Evolutionary conservation across 2,329 filamentous ascomycete genomes (phyloP), one percentile per base, ranked within the genome.

Genomic region (Penicillium hesseltinei): DNA sequence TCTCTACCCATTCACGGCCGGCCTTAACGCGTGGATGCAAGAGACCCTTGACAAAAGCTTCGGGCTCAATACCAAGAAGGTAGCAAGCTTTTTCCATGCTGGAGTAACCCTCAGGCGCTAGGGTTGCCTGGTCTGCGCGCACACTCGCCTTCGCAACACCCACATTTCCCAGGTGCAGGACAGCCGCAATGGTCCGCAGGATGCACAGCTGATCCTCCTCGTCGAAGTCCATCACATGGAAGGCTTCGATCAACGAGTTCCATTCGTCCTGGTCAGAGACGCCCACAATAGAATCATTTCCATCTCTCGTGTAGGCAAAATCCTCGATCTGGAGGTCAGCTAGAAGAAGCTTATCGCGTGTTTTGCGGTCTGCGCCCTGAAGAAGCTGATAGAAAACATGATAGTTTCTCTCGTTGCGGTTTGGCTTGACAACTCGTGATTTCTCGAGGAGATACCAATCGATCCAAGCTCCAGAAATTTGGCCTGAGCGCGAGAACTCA

Each of bases 381-480:
- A 99, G 80, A 17, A 99, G 82, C 75, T 99, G 95, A 71, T 99
- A 99, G 74, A 99, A 99, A 55, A 99, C 82, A 73, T 99, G 94
- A 72, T 99, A 99, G 69, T 95, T 99, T 53, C 94, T 87, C 77
- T 99, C 94, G 56, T 91, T 89, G 0, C 84, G 72, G 69, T 95
- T 96, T 60, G 96, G 85, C 42, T 88, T 88, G 21, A 99, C 93
- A 8, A 99, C 94, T 66, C 94, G 86, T n/a, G 94, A 99, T 75
- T 99, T 99, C 71, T 99, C 94, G 15, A 99, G 80, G 0, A 99
- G 82, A 75, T 97, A 99, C 94, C 94, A 99, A 73, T 99, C 92
- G 64, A 99, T 97, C 77, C 92, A 97, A 23, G 94, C 94, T 36
- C 95, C 95, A 4, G 90, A 90, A 64, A 99, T 99, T 54, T 94